phyloP scores from a whole-genome alignment of 2,329 filamentous ascomycete genomes.

The Fusarium tjaetaba region DNA sequence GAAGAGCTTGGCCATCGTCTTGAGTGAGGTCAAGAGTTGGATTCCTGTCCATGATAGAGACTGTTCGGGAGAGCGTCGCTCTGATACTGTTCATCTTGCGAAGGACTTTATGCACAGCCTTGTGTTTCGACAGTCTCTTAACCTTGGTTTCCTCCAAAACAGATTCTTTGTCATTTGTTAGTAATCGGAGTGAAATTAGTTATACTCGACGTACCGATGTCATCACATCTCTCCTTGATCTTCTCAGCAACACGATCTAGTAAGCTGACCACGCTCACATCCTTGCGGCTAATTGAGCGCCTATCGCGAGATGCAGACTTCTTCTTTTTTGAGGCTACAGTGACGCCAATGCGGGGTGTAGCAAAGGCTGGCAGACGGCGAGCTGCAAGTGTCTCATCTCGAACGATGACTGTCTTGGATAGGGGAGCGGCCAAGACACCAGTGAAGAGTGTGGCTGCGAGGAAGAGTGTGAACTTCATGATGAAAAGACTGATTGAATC shows the following conservation, averaged over 20 bases:
- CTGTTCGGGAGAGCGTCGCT: not conserved
- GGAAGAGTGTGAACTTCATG: conserved; percentile 22
- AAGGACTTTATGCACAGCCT: not conserved
- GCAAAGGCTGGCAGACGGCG: not conserved
- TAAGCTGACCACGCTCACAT: not conserved
- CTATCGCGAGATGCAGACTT: accelerated
- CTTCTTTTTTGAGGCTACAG: accelerated
- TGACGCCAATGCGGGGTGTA: not conserved
- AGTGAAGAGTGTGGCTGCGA: not conserved
- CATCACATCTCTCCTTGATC: not conserved
- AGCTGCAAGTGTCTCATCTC: not conserved
- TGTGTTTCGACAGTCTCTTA: not conserved
- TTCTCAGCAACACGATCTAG: not conserved
- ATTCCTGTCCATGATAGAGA: not conserved
- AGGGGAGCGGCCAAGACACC: not conserved
- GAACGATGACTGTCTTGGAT: not conserved
- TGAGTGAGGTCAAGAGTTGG: not conserved
- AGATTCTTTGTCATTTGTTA: no score
- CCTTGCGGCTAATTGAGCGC: not conserved
- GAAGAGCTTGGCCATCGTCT: not conserved
- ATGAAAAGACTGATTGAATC: not conserved
- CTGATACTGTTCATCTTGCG: conserved; percentile 7
- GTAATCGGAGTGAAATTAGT: no score
- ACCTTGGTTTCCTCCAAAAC: not conserved
- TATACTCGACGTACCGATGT: not conserved